Evolutionary conservation across 257 asterid genomes (phyloP), one percentile per base, ranked within the genome.

Genomic region (Plantago ovata): DNA sequence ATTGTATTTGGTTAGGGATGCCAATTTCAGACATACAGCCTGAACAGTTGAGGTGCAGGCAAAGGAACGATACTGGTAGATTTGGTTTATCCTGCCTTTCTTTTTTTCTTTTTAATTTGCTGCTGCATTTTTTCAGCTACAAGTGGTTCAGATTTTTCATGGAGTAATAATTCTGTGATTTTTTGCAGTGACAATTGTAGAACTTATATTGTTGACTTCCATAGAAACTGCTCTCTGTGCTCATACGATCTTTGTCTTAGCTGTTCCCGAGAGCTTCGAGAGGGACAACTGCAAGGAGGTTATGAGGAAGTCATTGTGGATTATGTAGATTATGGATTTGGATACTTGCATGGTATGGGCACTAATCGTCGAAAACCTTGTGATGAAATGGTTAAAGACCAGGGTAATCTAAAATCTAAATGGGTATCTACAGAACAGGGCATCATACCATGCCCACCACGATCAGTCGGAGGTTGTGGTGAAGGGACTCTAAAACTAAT

Each of bases 261-360:
- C 50, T 92, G 98, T 68, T 92, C 88, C 65, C 80, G 45, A 63
- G 98, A 92, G 77, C 69, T 92, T 40, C 82, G 94, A 41, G 75
- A 63, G 60, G 95, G 94, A 54, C 41, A 53, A 56, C 66, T 85
- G 24, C 77, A 40, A 55, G 88, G 87, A 41, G 70, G 71, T 66
- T 87, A 69, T 43, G 40, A 67, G 69, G 87, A 67, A 18, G 76
- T 67, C 18, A 38, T 43, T 44, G 21, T 51, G 52, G 32, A 63
- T 23, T 79, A 57, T 68, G 46, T 41, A 19, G 68, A 64, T 46
- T 69, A 67, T 11, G 81, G 75, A 18, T 60, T 5, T 3, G 60
- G 19, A 3, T 83, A 91, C 76, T 69, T 87, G 78, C 96, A 81
- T 62, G 96, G 94, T 51, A n/a, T n/a, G n/a, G 15, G n/a, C 5